Conservation (phyloP, 2,329 filamentous ascomycete genomes). For the Nothomitra cinnamomea region DNA sequence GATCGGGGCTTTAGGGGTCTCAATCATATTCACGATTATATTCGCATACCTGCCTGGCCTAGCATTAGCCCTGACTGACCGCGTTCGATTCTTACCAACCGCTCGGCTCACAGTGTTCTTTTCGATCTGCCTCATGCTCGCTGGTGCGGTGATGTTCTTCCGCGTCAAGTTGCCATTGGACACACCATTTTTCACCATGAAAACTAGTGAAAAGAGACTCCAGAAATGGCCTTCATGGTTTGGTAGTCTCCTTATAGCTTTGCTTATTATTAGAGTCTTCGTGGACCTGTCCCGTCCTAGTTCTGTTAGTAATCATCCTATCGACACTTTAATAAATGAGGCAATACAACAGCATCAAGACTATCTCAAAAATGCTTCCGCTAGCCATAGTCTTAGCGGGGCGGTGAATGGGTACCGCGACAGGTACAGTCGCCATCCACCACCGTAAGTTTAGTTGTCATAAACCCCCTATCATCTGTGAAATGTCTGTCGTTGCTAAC, state of each 20-base stretch:
- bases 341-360: slow-evolving; percentile 30
- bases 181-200: not conserved
- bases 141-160: slow-evolving; percentile 11
- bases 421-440: slow-evolving; percentile 36
- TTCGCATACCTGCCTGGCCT: not conserved
- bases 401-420: slow-evolving; percentile 33
- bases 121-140: slow-evolving; percentile 12
- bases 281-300: slow-evolving; percentile 25
- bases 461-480: not conserved
- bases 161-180: slow-evolving; percentile 6
- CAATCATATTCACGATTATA: slow-evolving; percentile 9
- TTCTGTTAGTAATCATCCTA: slow-evolving; percentile 31
- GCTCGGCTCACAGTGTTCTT: slow-evolving; percentile 9
- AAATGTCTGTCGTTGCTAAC: not conserved
- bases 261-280: slow-evolving; percentile 26
- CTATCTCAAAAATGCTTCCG: slow-evolving; percentile 30
- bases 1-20: slow-evolving; percentile 12
- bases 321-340: slow-evolving; percentile 35
- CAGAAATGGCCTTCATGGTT: slow-evolving; percentile 13
- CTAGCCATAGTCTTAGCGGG: slow-evolving; percentile 29
- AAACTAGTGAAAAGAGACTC: not conserved
- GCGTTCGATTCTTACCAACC: slow-evolving; percentile 13
- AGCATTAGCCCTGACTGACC: slow-evolving; percentile 12
- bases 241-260: slow-evolving; percentile 22
- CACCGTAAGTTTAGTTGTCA: slow-evolving; percentile 25